phyloP scores from a whole-genome alignment of 2,329 filamentous ascomycete species.

The Clonostachys rosea region DNA sequence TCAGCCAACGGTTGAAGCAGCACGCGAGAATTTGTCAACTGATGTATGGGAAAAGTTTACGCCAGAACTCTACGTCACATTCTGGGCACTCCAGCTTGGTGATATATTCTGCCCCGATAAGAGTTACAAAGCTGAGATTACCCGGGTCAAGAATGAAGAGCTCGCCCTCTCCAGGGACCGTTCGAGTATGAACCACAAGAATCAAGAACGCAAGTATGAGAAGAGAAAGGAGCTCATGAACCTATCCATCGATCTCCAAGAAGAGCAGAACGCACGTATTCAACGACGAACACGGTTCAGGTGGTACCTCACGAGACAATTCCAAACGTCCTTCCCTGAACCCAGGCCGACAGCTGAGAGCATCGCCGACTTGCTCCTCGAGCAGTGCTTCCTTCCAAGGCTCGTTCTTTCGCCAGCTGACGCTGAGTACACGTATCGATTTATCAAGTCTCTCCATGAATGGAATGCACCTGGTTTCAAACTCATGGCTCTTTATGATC shows the following conservation, averaged over 20 bases:
- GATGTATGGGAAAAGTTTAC: conserved; percentile 67
- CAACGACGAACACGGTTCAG: conserved; percentile 63
- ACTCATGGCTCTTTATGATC: conserved; percentile 76
- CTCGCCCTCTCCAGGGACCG: conserved; percentile 66
- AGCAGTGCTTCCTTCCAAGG: conserved; percentile 89
- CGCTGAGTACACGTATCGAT: conserved; percentile 81
- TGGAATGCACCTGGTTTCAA: conserved; percentile 82
- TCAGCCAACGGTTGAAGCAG: conserved; percentile 65
- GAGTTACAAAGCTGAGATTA: conserved; percentile 74
- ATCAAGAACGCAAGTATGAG: conserved; percentile 57
- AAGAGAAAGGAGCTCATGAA: conserved; percentile 67
- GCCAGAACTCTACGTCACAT: conserved; percentile 79
- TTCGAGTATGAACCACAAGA: conserved; percentile 65
- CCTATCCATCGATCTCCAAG: conserved; percentile 63
- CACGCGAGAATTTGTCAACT: conserved; percentile 65
- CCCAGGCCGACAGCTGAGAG: conserved; percentile 58
- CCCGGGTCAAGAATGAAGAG: conserved; percentile 62
- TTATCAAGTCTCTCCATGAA: conserved; percentile 84
- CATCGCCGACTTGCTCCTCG: conserved; percentile 73
- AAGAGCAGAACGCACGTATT: conserved; percentile 69
- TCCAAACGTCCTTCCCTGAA: conserved; percentile 72
- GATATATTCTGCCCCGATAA: conserved; percentile 74
- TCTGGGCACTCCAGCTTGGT: conserved; percentile 84
- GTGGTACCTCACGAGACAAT: conserved; percentile 68
- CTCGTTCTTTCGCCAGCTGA: conserved; percentile 80